phyloP scores from a whole-genome alignment of 2,329 filamentous ascomycete genomes.

The Phyllosticta paracitricarpa region DNA sequence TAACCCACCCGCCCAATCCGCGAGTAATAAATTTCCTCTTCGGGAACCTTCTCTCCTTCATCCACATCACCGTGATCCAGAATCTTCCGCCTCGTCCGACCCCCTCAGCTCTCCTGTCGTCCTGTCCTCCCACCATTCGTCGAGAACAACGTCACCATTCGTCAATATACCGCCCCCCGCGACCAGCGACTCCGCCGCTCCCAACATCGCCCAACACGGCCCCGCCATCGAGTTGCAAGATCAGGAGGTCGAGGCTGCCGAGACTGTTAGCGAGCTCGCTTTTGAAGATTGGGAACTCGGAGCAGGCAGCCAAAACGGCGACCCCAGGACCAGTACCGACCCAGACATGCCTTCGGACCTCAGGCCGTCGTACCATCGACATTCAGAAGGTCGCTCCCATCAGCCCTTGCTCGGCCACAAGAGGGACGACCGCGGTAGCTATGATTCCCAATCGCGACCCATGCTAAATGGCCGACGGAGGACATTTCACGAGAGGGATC shows the following conservation, averaged over 20 bases:
- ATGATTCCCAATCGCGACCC: conserved; percentile 29
- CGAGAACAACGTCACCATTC: conserved; percentile 19
- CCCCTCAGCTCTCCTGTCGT: conserved; percentile 18
- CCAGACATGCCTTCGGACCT: conserved; percentile 41
- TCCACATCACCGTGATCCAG: not conserved
- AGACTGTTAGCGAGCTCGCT: conserved; percentile 25
- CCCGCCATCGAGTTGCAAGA: conserved; percentile 10
- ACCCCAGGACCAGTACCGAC: conserved; percentile 16
- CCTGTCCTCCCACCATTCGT: conserved; percentile 16
- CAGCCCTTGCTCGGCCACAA: conserved; percentile 45
- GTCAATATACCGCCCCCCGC: conserved; percentile 13
- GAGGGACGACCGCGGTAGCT: conserved; percentile 25
- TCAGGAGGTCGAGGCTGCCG: not conserved
- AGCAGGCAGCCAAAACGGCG: not conserved
- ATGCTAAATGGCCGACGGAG: conserved; percentile 49
- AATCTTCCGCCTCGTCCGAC: conserved; percentile 10
- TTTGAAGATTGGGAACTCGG: conserved; percentile 34
- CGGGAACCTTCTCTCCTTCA: conserved; percentile 3
- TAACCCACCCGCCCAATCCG: conserved; percentile 5
- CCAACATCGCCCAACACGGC: not conserved
- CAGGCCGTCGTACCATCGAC: conserved; percentile 29
- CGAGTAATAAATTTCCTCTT: not conserved
- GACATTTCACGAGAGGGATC: conserved; percentile 68
- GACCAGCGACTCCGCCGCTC: conserved; percentile 1
- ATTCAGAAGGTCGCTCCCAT: conserved; percentile 32